These are phyloP conservation scores for Stygiomarasmius scandens DNA, from an alignment of 1,284 basidiomycete species.

Conservation along the genomic window DNA sequence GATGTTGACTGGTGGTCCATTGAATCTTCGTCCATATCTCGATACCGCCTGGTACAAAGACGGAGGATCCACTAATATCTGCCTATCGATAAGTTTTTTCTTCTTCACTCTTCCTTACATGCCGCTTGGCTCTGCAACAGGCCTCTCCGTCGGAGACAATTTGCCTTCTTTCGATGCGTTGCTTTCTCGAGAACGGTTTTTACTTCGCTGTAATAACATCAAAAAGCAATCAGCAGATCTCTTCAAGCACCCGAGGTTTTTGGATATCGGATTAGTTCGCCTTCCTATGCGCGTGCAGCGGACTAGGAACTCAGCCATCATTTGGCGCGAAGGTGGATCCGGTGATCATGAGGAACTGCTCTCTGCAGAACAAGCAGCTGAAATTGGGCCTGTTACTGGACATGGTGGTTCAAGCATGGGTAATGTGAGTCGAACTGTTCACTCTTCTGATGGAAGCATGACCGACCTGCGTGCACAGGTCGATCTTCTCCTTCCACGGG, in stretches of 20 bases:
- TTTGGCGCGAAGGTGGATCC: slow-evolving; percentile 28
- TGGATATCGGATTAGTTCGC: slow-evolving; percentile 42
- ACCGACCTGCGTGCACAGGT: slow-evolving; percentile 27
- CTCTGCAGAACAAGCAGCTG: slow-evolving; percentile 32
- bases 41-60: slow-evolving; percentile 47
- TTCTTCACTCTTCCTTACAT: slow-evolving; percentile 51
- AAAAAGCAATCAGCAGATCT: slow-evolving; percentile 37
- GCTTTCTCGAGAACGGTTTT: slow-evolving; percentile 48
- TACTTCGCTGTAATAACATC: slow-evolving; percentile 42
- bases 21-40: slow-evolving; percentile 56
- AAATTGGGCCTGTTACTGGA: slow-evolving; percentile 31
- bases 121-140: slow-evolving; percentile 42
- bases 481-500: slow-evolving; percentile 34
- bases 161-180: slow-evolving; percentile 45
- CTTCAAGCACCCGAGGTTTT: slow-evolving; percentile 49
- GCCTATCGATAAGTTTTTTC: slow-evolving; percentile 47
- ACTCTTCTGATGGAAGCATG: background rate
- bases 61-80: slow-evolving; percentile 49
- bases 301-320: slow-evolving; percentile 26
- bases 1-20: slow-evolving; percentile 49
- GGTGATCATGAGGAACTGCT: slow-evolving; percentile 17
- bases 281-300: slow-evolving; percentile 29
- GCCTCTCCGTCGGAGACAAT: slow-evolving; percentile 31
- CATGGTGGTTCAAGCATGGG: slow-evolving; percentile 51
- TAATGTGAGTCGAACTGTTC: slow-evolving; percentile 37